Evolutionary conservation across 163 green algal genomes (phyloP), one percentile per base, ranked within the genome.

Genomic region (Scenedesmus sp.): DNA sequence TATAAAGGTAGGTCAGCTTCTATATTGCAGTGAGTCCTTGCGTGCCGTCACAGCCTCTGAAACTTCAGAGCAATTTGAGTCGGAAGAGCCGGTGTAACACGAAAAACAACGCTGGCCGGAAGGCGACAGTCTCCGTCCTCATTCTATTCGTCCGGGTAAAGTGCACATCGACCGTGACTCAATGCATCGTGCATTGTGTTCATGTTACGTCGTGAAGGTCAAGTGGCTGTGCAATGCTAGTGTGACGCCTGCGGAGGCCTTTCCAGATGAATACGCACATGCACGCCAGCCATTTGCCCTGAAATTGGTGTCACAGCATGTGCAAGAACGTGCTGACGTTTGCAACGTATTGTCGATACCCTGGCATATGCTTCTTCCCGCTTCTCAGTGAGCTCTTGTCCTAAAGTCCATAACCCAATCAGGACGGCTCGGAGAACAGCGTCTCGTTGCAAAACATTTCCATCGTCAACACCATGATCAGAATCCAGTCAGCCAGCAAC

Each of bases 311-410:
- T 52, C 15, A 16, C 1, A 52, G 23, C 2, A 52, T 23, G 52
- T 20, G 26, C 2, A 6, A 46, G 23, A 79, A 16, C 70, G 6
- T 79, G 5, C 23, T 79, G 70, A 79, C 23, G 23, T 2, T 52
- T 13, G 52, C 23, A 79, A 79, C 70, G 6, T 8, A 79, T 23
- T 15, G 23, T 79, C 70, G 70, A 79, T 79, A 52, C 70, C 70
- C 23, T 79, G 70, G 70, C 70, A 79, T 79, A 79, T 79, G 70
- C 70, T 79, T 79, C 70, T 79, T 79, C 70, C 70, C 70, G 70
- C 70, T 79, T 79, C 52, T 79, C 23, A 79, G 23, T 79, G 70
- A 52, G 70, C 70, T 79, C 23, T 79, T 79, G 16, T 34, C 3
- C 62, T 23, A 52, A 3, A 79, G 70, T 52, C 23, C 23, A 15